These are phyloP conservation scores for Ascochyta fabae DNA, from an alignment of 2,329 filamentous ascomycete species.

Conservation along the genomic window DNA sequence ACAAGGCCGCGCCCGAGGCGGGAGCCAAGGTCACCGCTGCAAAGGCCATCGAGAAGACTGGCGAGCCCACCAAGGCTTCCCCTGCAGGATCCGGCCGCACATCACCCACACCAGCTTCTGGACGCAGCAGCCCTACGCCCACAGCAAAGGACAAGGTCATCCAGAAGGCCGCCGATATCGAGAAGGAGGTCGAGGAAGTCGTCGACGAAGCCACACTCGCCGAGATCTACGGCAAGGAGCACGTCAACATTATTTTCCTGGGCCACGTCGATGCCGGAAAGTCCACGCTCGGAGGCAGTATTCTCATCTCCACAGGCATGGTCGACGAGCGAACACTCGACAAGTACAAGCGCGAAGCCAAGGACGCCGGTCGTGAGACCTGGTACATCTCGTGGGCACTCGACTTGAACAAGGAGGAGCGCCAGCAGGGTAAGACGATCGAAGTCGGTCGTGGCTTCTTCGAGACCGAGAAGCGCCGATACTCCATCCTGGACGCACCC, in stretches of 20 bases:
- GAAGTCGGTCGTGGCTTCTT: slow-evolving; percentile 93
- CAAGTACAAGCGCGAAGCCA: slow-evolving; percentile 89
- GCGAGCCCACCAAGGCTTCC: slow-evolving; percentile 65
- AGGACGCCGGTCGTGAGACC: slow-evolving; percentile 93
- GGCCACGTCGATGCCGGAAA: slow-evolving; percentile 99
- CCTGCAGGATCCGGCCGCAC: slow-evolving; percentile 68
- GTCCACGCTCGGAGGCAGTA: slow-evolving; percentile 91
- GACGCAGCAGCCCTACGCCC: slow-evolving; percentile 77
- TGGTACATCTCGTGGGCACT: slow-evolving; percentile 99
- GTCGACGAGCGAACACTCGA: slow-evolving; percentile 99
- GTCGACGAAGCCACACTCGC: slow-evolving; percentile 84
- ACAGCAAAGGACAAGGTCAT: slow-evolving; percentile 63
- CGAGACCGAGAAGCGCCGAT: slow-evolving; percentile 93
- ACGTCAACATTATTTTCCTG: slow-evolving; percentile 95
- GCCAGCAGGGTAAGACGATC: slow-evolving; percentile 95
- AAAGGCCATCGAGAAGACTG: slow-evolving; percentile 92
- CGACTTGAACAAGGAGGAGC: slow-evolving; percentile 95
- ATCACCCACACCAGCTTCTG: slow-evolving; percentile 82
- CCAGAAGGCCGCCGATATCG: slow-evolving; percentile 81
- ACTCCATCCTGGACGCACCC: slow-evolving; percentile 95
- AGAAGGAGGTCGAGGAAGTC: slow-evolving; percentile 79
- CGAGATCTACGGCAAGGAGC: slow-evolving; percentile 95
- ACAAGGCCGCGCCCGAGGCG: slow-evolving; percentile 63
- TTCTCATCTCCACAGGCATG: slow-evolving; percentile 94
- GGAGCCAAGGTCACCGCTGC: slow-evolving; percentile 83